Percentiles rank a stretch among this genome's conserved stretches.
Conservation (phyloP, 306 rosid species). For the Trifolium fragiferum region DNA sequence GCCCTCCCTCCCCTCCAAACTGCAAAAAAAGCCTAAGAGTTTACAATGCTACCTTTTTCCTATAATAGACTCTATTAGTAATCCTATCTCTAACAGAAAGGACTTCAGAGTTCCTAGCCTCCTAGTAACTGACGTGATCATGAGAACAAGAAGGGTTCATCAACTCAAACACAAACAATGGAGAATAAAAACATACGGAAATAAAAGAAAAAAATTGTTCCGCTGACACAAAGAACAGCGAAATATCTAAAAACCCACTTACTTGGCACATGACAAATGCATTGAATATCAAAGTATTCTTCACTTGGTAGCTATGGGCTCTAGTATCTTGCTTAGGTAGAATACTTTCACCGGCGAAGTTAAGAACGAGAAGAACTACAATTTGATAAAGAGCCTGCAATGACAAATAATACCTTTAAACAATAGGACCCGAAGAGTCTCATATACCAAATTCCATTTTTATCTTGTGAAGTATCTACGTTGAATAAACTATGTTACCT, state of each 20-base stretch:
- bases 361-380: conserved; percentile 73
- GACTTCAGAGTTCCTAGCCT: no score
- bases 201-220: conserved; percentile 9
- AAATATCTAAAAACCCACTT: conserved; percentile 46
- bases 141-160: conserved; percentile 17
- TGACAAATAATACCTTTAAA: conserved; percentile 36
- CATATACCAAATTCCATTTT: conserved; percentile 6
- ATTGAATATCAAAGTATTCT: conserved; percentile 87
- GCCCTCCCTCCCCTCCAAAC: no score
- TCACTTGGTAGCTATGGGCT: conserved; percentile 50
- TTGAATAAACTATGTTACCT: conserved; percentile 57
- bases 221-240: no score
- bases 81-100: no score
- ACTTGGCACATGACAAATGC: conserved; percentile 95
- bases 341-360: conserved; percentile 66
- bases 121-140: conserved; percentile 11
- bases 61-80: no score
- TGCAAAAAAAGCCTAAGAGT: no score
- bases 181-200: conserved; percentile 13
- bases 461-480: conserved; percentile 23
- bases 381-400: conserved; percentile 87
- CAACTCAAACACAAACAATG: conserved; percentile 1
- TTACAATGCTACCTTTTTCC: no score
- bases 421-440: conserved; percentile 14
- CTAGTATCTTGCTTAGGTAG: conserved; percentile 46